phyloP scores from a whole-genome alignment of 1,284 basidiomycete genomes.

The Leccinum pseudoinsigne region DNA sequence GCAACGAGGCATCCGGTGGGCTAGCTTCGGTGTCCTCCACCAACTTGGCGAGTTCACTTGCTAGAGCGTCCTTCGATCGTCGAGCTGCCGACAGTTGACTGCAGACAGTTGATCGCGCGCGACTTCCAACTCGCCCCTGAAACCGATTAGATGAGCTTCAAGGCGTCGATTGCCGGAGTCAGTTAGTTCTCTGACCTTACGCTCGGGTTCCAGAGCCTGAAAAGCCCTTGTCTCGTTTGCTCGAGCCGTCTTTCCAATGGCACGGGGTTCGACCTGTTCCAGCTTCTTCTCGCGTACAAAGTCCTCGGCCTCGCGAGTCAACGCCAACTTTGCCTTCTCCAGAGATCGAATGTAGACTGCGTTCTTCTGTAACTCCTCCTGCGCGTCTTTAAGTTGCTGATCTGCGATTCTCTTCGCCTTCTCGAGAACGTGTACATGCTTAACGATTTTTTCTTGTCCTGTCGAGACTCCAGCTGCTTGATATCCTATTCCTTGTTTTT shows the following conservation, averaged over 20 bases:
- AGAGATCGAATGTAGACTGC: conserved; percentile 79
- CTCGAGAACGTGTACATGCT: conserved; percentile 97
- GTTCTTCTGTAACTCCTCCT: conserved; percentile 74
- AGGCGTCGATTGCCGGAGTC: conserved; percentile 60
- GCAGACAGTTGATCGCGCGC: conserved; percentile 36
- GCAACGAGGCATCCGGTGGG: conserved; percentile 47
- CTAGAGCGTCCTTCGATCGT: conserved; percentile 68
- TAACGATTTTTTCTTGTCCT: conserved; percentile 98
- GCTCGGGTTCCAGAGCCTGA: conserved; percentile 62
- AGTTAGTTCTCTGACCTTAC: conserved; percentile 61
- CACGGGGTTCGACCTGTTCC: conserved; percentile 66
- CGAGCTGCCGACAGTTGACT: conserved; percentile 49
- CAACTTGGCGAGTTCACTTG: conserved; percentile 67
- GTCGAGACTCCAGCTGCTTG: conserved; percentile 80
- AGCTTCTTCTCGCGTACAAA: conserved; percentile 73
- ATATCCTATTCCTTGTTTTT: conserved; percentile 86
- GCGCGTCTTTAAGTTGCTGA: conserved; percentile 83
- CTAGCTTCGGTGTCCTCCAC: conserved; percentile 55
- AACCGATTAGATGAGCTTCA: conserved; percentile 56
- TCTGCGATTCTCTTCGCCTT: conserved; percentile 97
- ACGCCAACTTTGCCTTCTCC: conserved; percentile 76
- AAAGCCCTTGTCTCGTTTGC: conserved; percentile 60
- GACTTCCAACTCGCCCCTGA: conserved; percentile 54
- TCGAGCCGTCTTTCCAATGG: conserved; percentile 64
- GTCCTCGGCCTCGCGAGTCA: conserved; percentile 87